These are phyloP conservation scores for Candida loeiensis DNA, from an alignment of 805 yeast genomes.

Conservation along the genomic window DNA sequence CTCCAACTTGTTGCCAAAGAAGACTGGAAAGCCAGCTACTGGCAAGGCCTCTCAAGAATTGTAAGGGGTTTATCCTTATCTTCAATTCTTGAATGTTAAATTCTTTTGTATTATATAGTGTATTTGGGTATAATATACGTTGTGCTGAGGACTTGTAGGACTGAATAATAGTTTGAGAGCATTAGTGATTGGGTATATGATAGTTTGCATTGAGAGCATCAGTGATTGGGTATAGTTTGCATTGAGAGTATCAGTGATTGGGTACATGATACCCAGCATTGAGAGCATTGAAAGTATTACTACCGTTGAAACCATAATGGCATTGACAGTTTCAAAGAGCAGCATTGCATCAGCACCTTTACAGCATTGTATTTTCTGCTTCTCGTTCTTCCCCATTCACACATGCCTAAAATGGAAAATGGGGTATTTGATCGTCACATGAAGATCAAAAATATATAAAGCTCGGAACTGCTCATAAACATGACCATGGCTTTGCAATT, in stretches of 20 bases:
- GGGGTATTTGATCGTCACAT: slow-evolving; percentile 4
- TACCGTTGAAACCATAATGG: no score
- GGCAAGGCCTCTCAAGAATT: slow-evolving; percentile 66
- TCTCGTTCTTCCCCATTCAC: background rate
- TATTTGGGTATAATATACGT: slow-evolving; percentile 2
- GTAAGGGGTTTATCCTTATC: slow-evolving; percentile 25
- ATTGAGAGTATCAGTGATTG: no score
- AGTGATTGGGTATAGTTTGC: no score
- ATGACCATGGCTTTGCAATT: slow-evolving; percentile 21
- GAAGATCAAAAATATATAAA: slow-evolving; percentile 6
- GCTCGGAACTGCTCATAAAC: slow-evolving; percentile 1
- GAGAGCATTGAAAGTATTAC: no score
- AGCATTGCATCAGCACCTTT: no score
- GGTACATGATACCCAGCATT: no score
- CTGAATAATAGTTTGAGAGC: no score
- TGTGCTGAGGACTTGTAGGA: background rate
- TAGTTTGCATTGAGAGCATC: no score
- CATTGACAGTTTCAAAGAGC: no score
- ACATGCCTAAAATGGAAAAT: background rate
- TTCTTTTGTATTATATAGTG: slow-evolving; percentile 2
- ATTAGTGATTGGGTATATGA: no score
- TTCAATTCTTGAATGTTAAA: slow-evolving; percentile 1
- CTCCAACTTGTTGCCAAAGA: slow-evolving; percentile 85
- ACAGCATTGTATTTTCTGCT: no score
- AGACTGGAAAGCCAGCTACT: slow-evolving; percentile 55